Percentiles rank a stretch among this genome's conserved stretches.
Evolutionary conservation across 441 rosid genomes (phyloP).

Genomic region (Corymbia calophylla): DNA sequence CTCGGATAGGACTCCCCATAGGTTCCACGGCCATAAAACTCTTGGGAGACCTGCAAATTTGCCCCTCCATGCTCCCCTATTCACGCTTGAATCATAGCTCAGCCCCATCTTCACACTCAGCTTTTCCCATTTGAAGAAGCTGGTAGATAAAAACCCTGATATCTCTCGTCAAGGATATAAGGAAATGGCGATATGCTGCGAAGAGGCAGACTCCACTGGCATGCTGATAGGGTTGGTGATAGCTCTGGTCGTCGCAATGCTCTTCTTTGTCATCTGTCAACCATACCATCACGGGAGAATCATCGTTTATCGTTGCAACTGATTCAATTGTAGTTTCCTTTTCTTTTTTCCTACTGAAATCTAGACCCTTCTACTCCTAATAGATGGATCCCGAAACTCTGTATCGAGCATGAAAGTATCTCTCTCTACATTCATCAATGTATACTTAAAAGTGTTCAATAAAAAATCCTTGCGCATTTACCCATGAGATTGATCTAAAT

Average conservation of each 20-base stretch:
- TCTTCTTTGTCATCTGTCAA: constrained; percentile 11
- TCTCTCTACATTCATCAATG: not conserved
- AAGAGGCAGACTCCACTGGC: constrained; percentile 5
- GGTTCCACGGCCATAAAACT: not conserved
- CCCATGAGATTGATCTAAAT: not conserved
- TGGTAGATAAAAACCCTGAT: not conserved
- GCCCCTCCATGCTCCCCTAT: not conserved
- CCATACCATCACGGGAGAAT: constrained; percentile 19
- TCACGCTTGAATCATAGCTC: not conserved
- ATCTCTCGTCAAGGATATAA: not conserved
- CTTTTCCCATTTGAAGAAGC: not conserved
- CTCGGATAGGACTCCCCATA: not conserved
- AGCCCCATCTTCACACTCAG: not conserved
- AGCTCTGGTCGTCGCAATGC: constrained; percentile 14
- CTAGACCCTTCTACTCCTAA: not conserved
- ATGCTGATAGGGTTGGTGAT: constrained; percentile 7
- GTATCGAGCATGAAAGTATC: not conserved
- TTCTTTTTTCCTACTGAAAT: not conserved
- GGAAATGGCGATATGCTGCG: constrained; percentile 18
- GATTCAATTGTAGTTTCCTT: not conserved
- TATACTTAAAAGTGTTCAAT: not conserved
- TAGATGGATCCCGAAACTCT: not conserved
- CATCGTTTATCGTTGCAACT: constrained; percentile 11
- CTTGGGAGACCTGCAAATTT: not conserved
- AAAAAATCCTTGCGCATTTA: not conserved